phyloP scores from a whole-genome alignment of 1,284 basidiomycete genomes.

The Somion occarium region DNA sequence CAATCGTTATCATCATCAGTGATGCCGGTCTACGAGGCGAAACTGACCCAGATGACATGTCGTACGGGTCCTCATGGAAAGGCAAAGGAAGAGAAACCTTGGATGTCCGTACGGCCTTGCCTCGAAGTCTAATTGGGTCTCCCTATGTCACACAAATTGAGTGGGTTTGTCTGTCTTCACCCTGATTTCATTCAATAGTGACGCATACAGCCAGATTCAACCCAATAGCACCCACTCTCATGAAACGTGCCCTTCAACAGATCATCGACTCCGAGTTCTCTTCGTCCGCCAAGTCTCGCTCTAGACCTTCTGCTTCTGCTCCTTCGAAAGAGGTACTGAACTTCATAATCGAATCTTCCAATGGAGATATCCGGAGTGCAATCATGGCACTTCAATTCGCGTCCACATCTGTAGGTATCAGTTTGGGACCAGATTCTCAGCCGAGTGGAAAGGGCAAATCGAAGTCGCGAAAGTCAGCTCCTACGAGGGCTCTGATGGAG shows the following conservation, averaged over 20 bases:
- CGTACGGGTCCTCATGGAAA: conserved; percentile 35
- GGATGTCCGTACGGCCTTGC: conserved; percentile 67
- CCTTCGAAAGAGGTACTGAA: conserved; percentile 68
- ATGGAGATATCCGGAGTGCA: conserved; percentile 90
- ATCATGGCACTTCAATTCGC: conserved; percentile 90
- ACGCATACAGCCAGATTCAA: conserved; percentile 81
- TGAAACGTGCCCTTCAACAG: conserved; percentile 73
- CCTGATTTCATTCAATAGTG: not conserved
- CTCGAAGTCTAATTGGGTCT: conserved; percentile 52
- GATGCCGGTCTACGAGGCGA: conserved; percentile 78
- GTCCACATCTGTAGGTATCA: not conserved
- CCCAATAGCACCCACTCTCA: conserved; percentile 82
- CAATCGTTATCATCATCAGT: conserved; percentile 79
- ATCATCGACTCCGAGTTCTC: conserved; percentile 52
- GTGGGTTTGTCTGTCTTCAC: conserved; percentile 36
- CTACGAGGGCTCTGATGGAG: conserved; percentile 45
- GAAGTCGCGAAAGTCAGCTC: not conserved
- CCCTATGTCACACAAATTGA: conserved; percentile 71
- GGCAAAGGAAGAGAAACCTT: conserved; percentile 51
- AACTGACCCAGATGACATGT: conserved; percentile 48
- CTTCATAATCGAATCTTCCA: conserved; percentile 71
- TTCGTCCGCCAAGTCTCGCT: conserved; percentile 15
- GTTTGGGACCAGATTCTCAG: conserved; percentile 9
- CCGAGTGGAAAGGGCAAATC: not conserved
- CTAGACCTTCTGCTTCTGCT: conserved; percentile 19